Percentiles rank a stretch among this genome's conserved stretches.
Conservation (phyloP, 345 rosid species). For the Brassica incana region DNA sequence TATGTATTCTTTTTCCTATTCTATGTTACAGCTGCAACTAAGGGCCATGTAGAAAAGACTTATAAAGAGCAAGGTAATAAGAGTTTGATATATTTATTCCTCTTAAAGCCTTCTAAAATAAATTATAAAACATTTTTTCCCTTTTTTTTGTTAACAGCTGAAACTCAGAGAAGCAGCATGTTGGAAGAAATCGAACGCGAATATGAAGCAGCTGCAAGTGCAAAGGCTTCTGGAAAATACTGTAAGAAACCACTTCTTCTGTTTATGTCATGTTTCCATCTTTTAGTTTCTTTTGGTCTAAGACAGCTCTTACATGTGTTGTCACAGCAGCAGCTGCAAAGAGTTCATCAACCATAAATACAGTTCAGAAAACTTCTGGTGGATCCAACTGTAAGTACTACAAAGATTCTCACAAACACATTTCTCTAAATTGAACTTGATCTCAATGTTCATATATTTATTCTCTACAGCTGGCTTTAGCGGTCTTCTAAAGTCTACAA, state of each 20-base stretch:
- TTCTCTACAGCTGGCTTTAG: slow-evolving; percentile 18
- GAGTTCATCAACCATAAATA: slow-evolving; percentile 4
- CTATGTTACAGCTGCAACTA: slow-evolving; percentile 31
- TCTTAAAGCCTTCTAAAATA: slow-evolving; percentile 5
- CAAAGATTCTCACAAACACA: neutral
- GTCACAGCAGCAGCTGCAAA: slow-evolving; percentile 22
- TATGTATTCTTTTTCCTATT: neutral
- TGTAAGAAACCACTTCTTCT: slow-evolving; percentile 6
- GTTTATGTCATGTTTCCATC: neutral
- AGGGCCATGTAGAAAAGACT: slow-evolving; percentile 26
- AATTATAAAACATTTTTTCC: neutral
- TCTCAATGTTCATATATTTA: slow-evolving; percentile 15
- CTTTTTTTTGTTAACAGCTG: slow-evolving; percentile 20
- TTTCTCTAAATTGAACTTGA: neutral
- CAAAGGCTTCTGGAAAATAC: slow-evolving; percentile 24
- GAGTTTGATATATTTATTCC: slow-evolving; percentile 4
- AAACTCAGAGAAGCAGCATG: slow-evolving; percentile 24
- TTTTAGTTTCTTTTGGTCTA: neutral
- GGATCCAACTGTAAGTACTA: slow-evolving; percentile 20
- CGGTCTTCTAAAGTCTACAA: slow-evolving; percentile 33
- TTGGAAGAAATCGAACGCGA: slow-evolving; percentile 37
- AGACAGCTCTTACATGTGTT: slow-evolving; percentile 11
- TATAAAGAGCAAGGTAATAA: slow-evolving; percentile 20
- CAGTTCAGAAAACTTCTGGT: slow-evolving; percentile 3
- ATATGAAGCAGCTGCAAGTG: slow-evolving; percentile 33